These are phyloP conservation scores for Hibiscus syriacus DNA, from an alignment of 345 rosid genomes.

Conservation along the genomic window DNA sequence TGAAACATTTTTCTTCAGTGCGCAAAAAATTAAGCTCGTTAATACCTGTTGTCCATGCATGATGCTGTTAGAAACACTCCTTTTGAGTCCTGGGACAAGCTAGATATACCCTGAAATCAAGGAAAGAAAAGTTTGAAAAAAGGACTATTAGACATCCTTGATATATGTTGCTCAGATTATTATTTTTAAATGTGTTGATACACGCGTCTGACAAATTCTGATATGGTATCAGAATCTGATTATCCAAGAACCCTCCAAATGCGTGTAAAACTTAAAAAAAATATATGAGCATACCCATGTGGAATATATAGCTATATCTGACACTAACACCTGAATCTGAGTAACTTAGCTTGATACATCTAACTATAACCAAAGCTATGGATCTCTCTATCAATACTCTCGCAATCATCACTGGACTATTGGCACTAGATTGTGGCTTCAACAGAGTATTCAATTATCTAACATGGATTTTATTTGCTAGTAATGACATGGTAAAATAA, in stretches of 20 bases:
- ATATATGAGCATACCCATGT: not conserved
- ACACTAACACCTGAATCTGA: not conserved
- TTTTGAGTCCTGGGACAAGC: constrained; percentile 78
- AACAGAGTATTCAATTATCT: not conserved
- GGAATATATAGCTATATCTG: not conserved
- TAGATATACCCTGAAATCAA: constrained; percentile 69
- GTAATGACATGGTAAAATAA: not conserved
- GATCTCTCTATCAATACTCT: not conserved
- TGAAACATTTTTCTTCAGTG: not conserved
- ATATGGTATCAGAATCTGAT: no score
- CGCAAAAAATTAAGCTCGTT: not conserved
- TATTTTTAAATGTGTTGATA: no score
- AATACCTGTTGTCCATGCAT: constrained; percentile 85
- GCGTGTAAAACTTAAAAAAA: no score
- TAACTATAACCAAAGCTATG: not conserved
- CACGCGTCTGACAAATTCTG: no score
- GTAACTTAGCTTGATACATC: not conserved
- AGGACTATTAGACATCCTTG: not conserved
- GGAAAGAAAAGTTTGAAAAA: not conserved
- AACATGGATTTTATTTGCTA: not conserved
- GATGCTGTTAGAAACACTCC: constrained; percentile 79
- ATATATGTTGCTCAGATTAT: not conserved
- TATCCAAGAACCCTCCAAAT: no score
- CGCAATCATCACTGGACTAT: not conserved
- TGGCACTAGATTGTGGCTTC: not conserved